These are phyloP conservation scores for Xylariaceae sp. DNA, from an alignment of 2,329 filamentous ascomycete genomes.

Conservation along the genomic window DNA sequence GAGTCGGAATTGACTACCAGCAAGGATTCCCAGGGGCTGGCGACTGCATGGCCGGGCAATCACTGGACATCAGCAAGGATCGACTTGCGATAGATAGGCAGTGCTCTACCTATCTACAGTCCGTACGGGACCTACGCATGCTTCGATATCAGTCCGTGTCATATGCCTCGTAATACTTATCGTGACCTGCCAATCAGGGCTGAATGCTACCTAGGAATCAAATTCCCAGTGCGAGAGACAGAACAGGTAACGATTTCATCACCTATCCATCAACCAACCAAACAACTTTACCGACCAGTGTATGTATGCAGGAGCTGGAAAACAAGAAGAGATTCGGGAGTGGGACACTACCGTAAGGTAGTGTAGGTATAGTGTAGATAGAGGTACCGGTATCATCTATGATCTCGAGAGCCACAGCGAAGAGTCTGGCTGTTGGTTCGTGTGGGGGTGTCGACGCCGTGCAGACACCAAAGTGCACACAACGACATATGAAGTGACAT, in stretches of 20 bases:
- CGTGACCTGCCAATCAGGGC: slow-evolving; percentile 10
- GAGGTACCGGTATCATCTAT: neutral
- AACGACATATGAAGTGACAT: slow-evolving; percentile 1
- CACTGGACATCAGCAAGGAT: neutral
- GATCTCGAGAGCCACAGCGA: neutral
- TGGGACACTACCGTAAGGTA: neutral
- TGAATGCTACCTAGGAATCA: slow-evolving; percentile 10
- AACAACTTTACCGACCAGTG: no score
- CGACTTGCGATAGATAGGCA: slow-evolving; percentile 1
- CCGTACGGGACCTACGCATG: neutral
- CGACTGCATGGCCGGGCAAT: neutral
- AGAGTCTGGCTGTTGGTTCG: neutral
- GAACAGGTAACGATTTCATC: slow-evolving; percentile 14
- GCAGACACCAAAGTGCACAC: neutral
- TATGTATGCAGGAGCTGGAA: slow-evolving; percentile 2
- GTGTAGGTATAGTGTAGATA: neutral
- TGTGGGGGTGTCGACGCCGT: neutral
- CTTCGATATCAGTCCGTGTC: neutral
- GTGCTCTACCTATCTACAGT: slow-evolving; percentile 4
- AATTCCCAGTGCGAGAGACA: slow-evolving; percentile 7
- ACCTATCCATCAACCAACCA: neutral
- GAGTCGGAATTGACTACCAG: neutral
- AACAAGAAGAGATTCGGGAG: neutral
- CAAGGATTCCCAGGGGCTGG: slow-evolving; percentile 10
- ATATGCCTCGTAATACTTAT: neutral